Evolutionary conservation across 192 early-diverging fungal species (phyloP), one percentile per base, ranked within the genome.

Genomic region (Umbelopsis isabellina): DNA sequence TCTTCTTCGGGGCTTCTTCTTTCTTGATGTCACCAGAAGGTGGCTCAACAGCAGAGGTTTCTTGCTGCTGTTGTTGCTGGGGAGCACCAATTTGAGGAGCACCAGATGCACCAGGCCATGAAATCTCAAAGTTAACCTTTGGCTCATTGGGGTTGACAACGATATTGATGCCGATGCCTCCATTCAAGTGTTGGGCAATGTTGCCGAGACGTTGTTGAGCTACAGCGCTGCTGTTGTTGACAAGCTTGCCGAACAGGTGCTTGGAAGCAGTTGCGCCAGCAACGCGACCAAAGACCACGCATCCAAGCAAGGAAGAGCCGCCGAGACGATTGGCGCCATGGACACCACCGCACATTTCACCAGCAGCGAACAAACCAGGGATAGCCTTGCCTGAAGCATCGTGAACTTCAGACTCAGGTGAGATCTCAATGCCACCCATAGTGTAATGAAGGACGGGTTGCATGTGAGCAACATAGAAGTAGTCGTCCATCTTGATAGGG

Each of bases 251-350:
- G 65, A 92, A 80, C 8, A 88, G 67, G 75, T 92, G 87, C 33
- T 79, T 65, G 13, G 85, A 81, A 58, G 92, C 93, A 22, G 80
- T 80, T 71, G 82, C 76, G 73, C 96, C 96, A 65, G 96, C 93
- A 51, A 95, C 94, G 73, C 96, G 92, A 25, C 96, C 96, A 85
- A 91, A 98, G 49, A 98, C 96, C 15, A 97, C 95, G 75, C 96
- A 98, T 55, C 93, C 95, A 51, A 98, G 82, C n/a, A 98, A 83
- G 35, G 94, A 97, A 58, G 91, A 91, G 50, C 96, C 96, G 71
- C 92, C 96, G 20, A 98, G 90, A 79, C 96, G 94, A 85, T 97
- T 98, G 67, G 94, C 95, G 49, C 96, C 96, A 75, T 98, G 96
- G 41, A 98, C 92, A 77, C 96, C 96, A 75, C 96, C 96, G 61